Base-by-base conservation (phyloP, 1,284 basidiomycete genomes). In the Ganoderma lucidum region DNA sequence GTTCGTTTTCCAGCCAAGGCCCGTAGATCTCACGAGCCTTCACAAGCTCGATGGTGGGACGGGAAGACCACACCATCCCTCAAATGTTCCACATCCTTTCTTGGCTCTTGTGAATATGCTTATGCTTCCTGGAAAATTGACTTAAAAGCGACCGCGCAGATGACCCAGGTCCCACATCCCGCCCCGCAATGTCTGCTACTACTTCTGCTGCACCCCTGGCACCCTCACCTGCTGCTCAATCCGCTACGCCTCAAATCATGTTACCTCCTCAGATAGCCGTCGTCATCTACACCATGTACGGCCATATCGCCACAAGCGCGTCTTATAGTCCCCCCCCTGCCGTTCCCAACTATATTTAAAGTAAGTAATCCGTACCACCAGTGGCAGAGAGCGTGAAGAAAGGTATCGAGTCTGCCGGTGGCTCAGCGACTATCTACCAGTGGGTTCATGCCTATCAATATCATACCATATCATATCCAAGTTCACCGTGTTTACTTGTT, bases 281-380 rank as follows among this genome's bases (percentile, higher is more conserved):
- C 76, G 81, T 94, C 76, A 91, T 94, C 85, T 96, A 96, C 85
- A 84, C 90, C 68, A 87, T 93, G 81, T 95, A 93, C 79, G 93
- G 93, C 74, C 95, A 96, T 81, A 88, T 95, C 79, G 85, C 85
- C 74, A 88, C 87, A 77, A 63, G 92, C 93, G 77, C 61, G 90
- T 86, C 37, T 19, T 17, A 41, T 42, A 3, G 23, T 39, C 55
- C 39, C 39, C 53, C 14, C 2, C 56, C 6, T 19, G 8, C 8
- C 23, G 23, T 23, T 30, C 2, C 42, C 35, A 44, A 44, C 6
- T 12, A 44, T 19, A 15, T 15, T 44, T 4, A 44, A 6, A 5
- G 4, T 19, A 6, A 5, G 4, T 19, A 44, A 15, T 14, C 1
- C 17, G n/a, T 63, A 39, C 62, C 61, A 48, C 73, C 80, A 90